phyloP scores from a whole-genome alignment of 768 basidiomycete species.

The Hygrocybe punicea region DNA sequence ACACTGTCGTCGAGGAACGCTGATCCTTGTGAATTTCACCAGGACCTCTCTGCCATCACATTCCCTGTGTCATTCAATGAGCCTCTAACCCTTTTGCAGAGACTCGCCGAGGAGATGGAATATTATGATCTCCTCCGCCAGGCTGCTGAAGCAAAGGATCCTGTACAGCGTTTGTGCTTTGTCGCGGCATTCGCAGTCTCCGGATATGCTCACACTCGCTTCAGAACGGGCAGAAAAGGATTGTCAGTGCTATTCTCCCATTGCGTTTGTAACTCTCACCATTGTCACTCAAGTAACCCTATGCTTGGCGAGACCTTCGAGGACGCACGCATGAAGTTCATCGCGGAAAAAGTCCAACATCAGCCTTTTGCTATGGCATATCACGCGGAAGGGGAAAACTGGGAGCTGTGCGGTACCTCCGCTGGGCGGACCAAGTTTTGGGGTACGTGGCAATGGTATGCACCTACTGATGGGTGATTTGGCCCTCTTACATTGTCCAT shows the following conservation, averaged over 20 bases:
- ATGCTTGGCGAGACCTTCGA: conserved; percentile 89
- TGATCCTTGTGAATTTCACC: neutral
- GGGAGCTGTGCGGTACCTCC: conserved; percentile 75
- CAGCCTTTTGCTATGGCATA: conserved; percentile 82
- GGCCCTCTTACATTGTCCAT: conserved; percentile 14
- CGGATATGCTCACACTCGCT: conserved; percentile 74
- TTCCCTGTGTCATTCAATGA: conserved; percentile 92
- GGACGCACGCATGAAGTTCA: conserved; percentile 72
- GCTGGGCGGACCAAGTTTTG: conserved; percentile 85
- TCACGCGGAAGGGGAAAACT: conserved; percentile 75
- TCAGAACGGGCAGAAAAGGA: conserved; percentile 80
- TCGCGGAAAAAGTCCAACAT: conserved; percentile 86
- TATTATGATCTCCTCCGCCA: conserved; percentile 67
- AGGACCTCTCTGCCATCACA: conserved; percentile 80
- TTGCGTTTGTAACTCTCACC: neutral
- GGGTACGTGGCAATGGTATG: conserved; percentile 51
- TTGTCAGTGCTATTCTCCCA: conserved; percentile 53
- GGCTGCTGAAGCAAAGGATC: conserved; percentile 55
- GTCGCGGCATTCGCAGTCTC: conserved; percentile 86
- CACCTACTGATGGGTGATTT: neutral
- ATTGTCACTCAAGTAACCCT: conserved; percentile 60
- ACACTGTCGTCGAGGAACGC: conserved; percentile 3
- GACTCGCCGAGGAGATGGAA: conserved; percentile 80
- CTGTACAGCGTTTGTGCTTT: conserved; percentile 66
- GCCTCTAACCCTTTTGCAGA: conserved; percentile 77